Conservation (phyloP, 2,329 filamentous ascomycete genomes). For the Colletotrichum tamarilloi region DNA sequence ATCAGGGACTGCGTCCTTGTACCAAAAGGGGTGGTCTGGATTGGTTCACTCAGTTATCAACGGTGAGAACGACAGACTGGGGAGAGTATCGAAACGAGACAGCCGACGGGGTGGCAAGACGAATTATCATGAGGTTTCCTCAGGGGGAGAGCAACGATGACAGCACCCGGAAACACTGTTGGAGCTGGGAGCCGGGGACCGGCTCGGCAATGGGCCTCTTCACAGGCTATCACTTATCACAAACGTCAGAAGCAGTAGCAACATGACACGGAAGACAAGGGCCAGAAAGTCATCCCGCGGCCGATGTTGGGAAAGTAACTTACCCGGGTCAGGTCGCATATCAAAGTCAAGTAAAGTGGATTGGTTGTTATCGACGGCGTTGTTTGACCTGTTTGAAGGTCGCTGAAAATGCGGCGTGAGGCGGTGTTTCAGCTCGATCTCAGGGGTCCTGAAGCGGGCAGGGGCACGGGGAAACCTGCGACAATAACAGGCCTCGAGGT, state of each 20-base stretch:
- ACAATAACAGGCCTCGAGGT: conserved; percentile 16
- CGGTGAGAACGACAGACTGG: conserved; percentile 2
- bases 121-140: not conserved
- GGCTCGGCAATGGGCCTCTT: not conserved
- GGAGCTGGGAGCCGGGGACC: not conserved
- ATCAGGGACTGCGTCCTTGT: not conserved
- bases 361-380: not conserved
- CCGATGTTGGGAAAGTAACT: not conserved
- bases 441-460: conserved; percentile 10
- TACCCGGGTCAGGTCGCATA: not conserved
- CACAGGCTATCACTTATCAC: not conserved
- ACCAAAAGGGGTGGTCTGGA: not conserved
- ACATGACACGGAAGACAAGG: not conserved
- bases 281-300: not conserved
- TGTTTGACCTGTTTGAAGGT: conserved; percentile 43
- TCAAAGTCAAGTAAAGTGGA: not conserved
- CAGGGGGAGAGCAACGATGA: not conserved
- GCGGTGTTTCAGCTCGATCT: conserved; percentile 49
- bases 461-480: conserved; percentile 2
- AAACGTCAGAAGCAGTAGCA: not conserved
- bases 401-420: conserved; percentile 41
- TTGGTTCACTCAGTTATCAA: not conserved
- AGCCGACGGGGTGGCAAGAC: not conserved
- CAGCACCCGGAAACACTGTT: not conserved
- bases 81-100: conserved; percentile 12